Percentiles rank a stretch among this genome's conserved stretches.
phyloP scores from a whole-genome alignment of 768 basidiomycete species.

The Lactarius sp. region DNA sequence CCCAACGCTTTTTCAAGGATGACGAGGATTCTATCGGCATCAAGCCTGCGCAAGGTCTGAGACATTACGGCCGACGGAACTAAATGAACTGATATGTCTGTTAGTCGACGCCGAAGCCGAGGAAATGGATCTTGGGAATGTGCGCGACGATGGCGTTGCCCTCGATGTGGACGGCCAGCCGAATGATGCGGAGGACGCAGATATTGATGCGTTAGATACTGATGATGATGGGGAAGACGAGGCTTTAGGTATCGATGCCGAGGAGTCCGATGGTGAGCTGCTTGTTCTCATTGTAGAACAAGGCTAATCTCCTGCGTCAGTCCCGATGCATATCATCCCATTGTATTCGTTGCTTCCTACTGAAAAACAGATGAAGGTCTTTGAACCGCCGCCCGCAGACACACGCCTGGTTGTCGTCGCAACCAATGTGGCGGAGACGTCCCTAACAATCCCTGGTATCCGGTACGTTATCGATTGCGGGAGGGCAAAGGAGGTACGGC shows the following conservation, averaged over 20 bases:
- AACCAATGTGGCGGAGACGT: constrained; percentile 96
- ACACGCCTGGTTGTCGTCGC: constrained; percentile 88
- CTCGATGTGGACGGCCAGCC: constrained; percentile 54
- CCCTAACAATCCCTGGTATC: constrained; percentile 93
- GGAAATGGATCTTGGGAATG: constrained; percentile 65
- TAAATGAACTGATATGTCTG: constrained; percentile 10
- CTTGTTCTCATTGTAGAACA: constrained; percentile 7
- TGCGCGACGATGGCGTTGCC: constrained; percentile 47
- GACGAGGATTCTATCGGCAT: constrained; percentile 26
- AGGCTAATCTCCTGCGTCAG: constrained; percentile 37
- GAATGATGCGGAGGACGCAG: constrained; percentile 51
- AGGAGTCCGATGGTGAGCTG: constrained; percentile 60
- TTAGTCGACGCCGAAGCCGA: constrained; percentile 75
- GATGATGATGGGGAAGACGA: constrained; percentile 57
- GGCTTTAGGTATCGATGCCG: constrained; percentile 54
- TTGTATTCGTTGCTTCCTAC: constrained; percentile 89
- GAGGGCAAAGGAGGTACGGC: constrained; percentile 80
- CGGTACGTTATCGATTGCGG: constrained; percentile 98
- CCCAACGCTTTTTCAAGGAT: constrained; percentile 18
- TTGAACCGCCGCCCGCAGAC: constrained; percentile 74
- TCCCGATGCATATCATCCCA: constrained; percentile 91
- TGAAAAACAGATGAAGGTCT: constrained; percentile 94
- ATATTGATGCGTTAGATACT: constrained; percentile 70
- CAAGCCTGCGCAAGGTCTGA: constrained; percentile 47
- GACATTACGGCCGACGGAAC: not conserved